A percentile compares a stretch with the other conserved stretches of the same genome.
Conservation (phyloP, 1,139 yeast genomes). For the Yamadazyma spencermartinsiae region DNA sequence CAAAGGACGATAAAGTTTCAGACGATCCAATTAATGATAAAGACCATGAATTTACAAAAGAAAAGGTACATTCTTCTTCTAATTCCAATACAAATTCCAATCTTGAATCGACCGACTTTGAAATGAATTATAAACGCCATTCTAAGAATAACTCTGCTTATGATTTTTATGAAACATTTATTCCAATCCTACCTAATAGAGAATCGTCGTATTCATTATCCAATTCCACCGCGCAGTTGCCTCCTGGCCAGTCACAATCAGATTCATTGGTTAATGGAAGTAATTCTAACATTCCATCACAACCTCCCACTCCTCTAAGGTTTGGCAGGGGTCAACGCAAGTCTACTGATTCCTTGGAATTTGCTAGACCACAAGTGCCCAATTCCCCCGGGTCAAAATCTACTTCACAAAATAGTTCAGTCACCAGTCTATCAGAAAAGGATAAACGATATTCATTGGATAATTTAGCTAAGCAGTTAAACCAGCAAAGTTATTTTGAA, state of each 20-base stretch:
- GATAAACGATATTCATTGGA: slow-evolving; percentile 27
- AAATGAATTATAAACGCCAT: slow-evolving; percentile 7
- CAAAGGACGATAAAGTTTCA: slow-evolving; percentile 2
- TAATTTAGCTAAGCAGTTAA: slow-evolving; percentile 43
- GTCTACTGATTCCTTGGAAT: slow-evolving; percentile 10
- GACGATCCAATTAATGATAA: slow-evolving; percentile 1
- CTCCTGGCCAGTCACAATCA: neutral
- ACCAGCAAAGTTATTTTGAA: slow-evolving; percentile 38
- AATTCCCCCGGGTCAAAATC: neutral
- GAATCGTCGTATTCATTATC: slow-evolving; percentile 4
- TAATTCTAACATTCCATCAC: slow-evolving; percentile 1
- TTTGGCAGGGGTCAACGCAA: slow-evolving; percentile 5
- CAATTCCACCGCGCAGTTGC: neutral
- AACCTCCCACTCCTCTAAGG: neutral
- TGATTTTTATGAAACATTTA: slow-evolving; percentile 46
- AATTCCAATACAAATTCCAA: slow-evolving; percentile 1
- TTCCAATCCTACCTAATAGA: slow-evolving; percentile 36
- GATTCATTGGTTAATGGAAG: slow-evolving; percentile 7
- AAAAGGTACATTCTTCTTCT: slow-evolving; percentile 3
- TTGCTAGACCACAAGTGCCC: neutral
- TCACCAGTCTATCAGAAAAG: slow-evolving; percentile 3
- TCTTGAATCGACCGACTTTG: neutral
- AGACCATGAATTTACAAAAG: slow-evolving; percentile 4
- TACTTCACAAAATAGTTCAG: slow-evolving; percentile 7
- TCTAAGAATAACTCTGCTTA: slow-evolving; percentile 30